Evolutionary conservation across 139 green algal species (phyloP), one percentile per base, ranked within the genome.

Genomic region (Picochlorum sp.): DNA sequence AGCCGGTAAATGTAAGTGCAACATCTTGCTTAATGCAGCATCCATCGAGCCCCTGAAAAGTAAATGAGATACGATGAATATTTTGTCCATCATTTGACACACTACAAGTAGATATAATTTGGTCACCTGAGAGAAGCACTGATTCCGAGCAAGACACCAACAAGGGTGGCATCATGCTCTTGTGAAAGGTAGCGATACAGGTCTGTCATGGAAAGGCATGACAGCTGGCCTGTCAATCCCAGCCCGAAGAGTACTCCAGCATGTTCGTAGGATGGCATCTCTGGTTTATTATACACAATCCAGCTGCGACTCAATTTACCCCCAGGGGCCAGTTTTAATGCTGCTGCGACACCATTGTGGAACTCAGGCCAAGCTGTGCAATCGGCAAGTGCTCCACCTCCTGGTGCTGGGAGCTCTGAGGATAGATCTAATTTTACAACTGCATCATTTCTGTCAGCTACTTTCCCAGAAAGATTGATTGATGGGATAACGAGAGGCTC

Each of bases 331-430:
- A 94, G 55, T 10, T 74, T 54, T 43, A 96, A 60, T 8, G 81
- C 88, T 41, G 83, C 72, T 0, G 87, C 86, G 10, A 83, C 85
- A 5, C 89, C 93, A 59, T 97, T 96, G 81, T 99, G 90, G 72
- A 98, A 99, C 70, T 98, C 86, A 2, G 90, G 84, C 93, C 93
- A 99, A 1, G 78, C 84, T 0, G 80, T 88, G 22, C 88, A 49
- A 29, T 93, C 83, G 13, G 72, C 70, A 0, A 74, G 60, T 6
- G 77, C 85, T 7, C 81, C 83, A 4, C 70, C 73, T 47, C 75
- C 76, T 20, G 73, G 70, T 13, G 77, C 73, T 22, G 67, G 50
- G 29, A 70, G 47, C 28, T 77, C 71, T 2, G 51, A 59, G 1
- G 67, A 70, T 28, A 90, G 59, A 68, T 94, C 85, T 41, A 95